Base-by-base conservation (phyloP, 192 early-diverging fungal genomes). In the Coemansia sp. region DNA sequence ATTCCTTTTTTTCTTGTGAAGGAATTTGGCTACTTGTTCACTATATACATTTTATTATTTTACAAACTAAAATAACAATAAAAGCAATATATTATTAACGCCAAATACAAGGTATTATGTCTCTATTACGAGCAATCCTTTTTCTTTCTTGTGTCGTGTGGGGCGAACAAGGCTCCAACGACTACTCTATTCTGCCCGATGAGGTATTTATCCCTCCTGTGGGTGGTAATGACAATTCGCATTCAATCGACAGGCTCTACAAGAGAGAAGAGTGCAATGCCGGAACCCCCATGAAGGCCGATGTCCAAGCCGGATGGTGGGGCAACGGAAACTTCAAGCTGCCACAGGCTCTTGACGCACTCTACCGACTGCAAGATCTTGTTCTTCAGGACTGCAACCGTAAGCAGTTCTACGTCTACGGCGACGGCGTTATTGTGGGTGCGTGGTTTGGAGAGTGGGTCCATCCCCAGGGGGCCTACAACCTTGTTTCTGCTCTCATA, bases 341-440 rank as follows among this genome's bases (percentile, higher is more conserved):
- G 25, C 9, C 51, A 11, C 20, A 54, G 19, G 51, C 51, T 7
- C 19, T 54, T 54, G 51, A 54, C 20, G 51, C 51, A 0, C 51
- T 54, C 51, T 54, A 54, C 22, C 51, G 13, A 22, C 20, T 54
- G 7, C 51, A 54, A 25, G 19, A 54, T 25, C 51, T 54, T 9
- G 51, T 54, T 12, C 51, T 54, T 13, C 51, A 54, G 20, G 51
- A 54, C 19, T 54, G 51, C 20, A 54, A 54, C 51, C 51, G 51
- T 22, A 54, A 54, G 22, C 20, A 54, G 13, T 54, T 54, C 22
- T 54, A 54, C 51, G 22, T 54, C 8, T 54, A 54, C 7, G 51
- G 51, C 9, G 51, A 54, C 51, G 51, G 51, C 12, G 51, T 54
- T 5, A 25, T 54, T 12, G 51, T 54, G 20, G 51, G 51, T 8